phyloP scores from a whole-genome alignment of 2,329 filamentous ascomycete species.

The Colletotrichum paranaense region DNA sequence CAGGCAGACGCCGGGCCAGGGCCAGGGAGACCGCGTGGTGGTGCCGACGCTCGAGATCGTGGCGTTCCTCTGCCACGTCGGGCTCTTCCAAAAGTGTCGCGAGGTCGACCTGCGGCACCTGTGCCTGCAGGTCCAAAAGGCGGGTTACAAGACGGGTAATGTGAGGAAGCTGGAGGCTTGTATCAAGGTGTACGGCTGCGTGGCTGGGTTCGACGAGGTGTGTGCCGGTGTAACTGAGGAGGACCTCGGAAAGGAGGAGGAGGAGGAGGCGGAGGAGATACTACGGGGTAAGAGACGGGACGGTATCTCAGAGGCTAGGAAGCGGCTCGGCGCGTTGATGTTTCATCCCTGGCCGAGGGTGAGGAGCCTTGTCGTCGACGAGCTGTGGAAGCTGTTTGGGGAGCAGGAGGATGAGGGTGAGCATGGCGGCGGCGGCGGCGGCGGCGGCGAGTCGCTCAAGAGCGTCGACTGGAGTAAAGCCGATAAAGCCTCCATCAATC shows the following conservation, averaged over 20 bases:
- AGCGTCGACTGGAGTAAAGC: conserved; percentile 69
- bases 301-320: conserved; percentile 65
- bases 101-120: conserved; percentile 64
- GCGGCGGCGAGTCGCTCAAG: conserved; percentile 51
- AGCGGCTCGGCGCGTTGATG: conserved; percentile 79
- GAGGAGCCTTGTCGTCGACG: conserved; percentile 68
- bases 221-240: conserved; percentile 9
- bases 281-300: conserved; percentile 49
- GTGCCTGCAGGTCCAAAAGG: conserved; percentile 78
- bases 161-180: conserved; percentile 85
- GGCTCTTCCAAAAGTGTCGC: conserved; percentile 55
- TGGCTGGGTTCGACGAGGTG: conserved; percentile 59
- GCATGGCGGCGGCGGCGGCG: conserved; percentile 35
- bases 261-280: no score
- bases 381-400: conserved; percentile 63
- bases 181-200: conserved; percentile 80
- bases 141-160: conserved; percentile 85
- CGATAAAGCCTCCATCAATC: conserved; percentile 58
- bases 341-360: conserved; percentile 86
- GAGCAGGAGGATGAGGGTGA: conserved; percentile 14
- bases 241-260: conserved; percentile 20
- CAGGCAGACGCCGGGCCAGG: conserved; percentile 61
- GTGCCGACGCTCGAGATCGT: conserved; percentile 82
- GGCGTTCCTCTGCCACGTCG: conserved; percentile 79
- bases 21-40: conserved; percentile 67